Base-by-base conservation (phyloP, 2,329 filamentous ascomycete genomes). In the Hymenoscyphus infarciens region DNA sequence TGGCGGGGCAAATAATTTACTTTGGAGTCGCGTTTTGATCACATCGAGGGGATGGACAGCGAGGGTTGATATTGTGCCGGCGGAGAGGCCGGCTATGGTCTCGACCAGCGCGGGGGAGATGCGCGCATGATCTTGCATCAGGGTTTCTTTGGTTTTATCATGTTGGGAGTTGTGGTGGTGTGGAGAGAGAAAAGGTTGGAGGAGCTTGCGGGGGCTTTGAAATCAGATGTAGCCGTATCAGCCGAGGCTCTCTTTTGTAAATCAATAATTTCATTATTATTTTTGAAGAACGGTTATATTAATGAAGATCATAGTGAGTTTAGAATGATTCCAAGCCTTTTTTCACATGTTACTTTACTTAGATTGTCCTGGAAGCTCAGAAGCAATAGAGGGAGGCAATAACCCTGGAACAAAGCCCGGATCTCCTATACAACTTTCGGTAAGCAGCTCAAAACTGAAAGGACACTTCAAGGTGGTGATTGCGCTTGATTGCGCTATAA, bases 11-110 rank as follows among this genome's bases (percentile, higher is more conserved):
- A 74, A 79, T 19, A 5, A 58, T 56, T 63, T 79, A 92, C 91
- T 87, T 79, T 99, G 95, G 74, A 99, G 87, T 67, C 95, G 89
- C 65, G 94, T 98, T 82, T 99, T 99, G 75, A 98, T 87, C 67
- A 99, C 87, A 78, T 99, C 95, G 64, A 99, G 86, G 35, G 95
- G 95, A 75, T 98, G 94, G 59, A 95, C 89, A 62, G 87, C 88
- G 57, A 98, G 82, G 27, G 95, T 98, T 60, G 93, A 90, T 70
- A 92, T 83, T 62, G 92, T 83, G 65, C 95, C 95, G 64, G 95
- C 95, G 67, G 89, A 90, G 76, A 99, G 89, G 70, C 95, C 95
- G 65, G 95, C 92, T 75, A 93, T 82, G 73, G 89, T 89, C 83
- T 98, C 95, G 77, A 97, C 85, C 74, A 90, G 77, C 71, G 90